Evolutionary conservation across 2,329 filamentous ascomycete genomes (phyloP).

Genomic region (Aspergillus sojae): DNA sequence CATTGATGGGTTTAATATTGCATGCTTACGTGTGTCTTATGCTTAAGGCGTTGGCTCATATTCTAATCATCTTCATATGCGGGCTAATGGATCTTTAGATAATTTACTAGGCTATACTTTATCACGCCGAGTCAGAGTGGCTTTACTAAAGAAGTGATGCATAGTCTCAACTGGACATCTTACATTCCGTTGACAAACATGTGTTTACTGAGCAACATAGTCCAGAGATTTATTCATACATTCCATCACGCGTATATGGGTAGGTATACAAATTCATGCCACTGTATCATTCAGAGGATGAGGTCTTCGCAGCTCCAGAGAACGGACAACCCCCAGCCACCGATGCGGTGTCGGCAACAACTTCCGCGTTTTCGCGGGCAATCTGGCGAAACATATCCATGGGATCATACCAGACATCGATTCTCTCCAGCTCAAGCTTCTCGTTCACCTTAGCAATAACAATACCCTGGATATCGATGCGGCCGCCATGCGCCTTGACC

Average conservation of each 20-base stretch:
- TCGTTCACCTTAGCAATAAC: slow-evolving; percentile 65
- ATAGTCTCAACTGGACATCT: neutral
- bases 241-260: neutral
- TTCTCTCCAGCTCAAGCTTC: slow-evolving; percentile 58
- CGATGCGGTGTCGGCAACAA: neutral
- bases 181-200: neutral
- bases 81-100: too few relatives aligned
- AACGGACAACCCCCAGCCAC: slow-evolving; percentile 12
- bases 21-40: neutral
- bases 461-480: slow-evolving; percentile 66
- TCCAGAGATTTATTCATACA: neutral
- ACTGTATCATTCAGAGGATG: neutral
- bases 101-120: neutral
- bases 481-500: slow-evolving; percentile 61
- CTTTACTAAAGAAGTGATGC: neutral
- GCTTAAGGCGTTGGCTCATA: too few relatives aligned
- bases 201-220: neutral
- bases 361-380: slow-evolving; percentile 23
- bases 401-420: slow-evolving; percentile 69
- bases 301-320: neutral
- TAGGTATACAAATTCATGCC: neutral
- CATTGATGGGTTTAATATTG: neutral
- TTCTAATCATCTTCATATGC: too few relatives aligned
- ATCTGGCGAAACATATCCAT: slow-evolving; percentile 70
- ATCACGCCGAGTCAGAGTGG: neutral